These are phyloP conservation scores for Verticillium zaregamsianum DNA, from an alignment of 2,329 filamentous ascomycete genomes.

Conservation along the genomic window DNA sequence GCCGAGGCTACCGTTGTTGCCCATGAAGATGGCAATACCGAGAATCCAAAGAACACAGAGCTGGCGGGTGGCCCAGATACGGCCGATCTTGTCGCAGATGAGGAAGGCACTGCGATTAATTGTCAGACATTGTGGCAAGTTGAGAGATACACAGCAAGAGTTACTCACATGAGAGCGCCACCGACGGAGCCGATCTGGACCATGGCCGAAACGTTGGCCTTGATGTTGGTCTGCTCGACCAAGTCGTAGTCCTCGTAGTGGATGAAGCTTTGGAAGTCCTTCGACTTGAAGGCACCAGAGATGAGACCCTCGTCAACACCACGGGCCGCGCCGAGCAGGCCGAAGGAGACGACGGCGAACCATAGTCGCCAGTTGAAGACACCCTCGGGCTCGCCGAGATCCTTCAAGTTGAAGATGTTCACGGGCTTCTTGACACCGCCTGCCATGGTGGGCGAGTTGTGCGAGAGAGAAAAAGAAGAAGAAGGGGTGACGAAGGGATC, in stretches of 20 bases:
- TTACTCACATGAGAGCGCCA: conserved; percentile 55
- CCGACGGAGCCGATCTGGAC: conserved; percentile 74
- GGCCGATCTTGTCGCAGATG: conserved; percentile 57
- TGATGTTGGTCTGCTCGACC: conserved; percentile 59
- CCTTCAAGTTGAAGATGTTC: conserved; percentile 60
- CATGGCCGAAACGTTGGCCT: conserved; percentile 76
- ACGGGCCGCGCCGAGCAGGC: conserved; percentile 70
- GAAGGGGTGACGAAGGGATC: background rate
- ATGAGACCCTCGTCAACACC: conserved; percentile 82
- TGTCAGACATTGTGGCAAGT: background rate
- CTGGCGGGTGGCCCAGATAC: conserved; percentile 57
- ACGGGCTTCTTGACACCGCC: conserved; percentile 51
- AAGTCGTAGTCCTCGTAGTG: conserved; percentile 48
- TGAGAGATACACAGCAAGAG: background rate
- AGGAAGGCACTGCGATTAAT: conserved; percentile 45
- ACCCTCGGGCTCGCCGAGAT: conserved; percentile 63
- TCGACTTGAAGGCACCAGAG: conserved; percentile 64
- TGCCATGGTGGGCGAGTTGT: conserved; percentile 32
- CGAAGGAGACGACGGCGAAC: conserved; percentile 71
- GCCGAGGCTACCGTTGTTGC: conserved; percentile 47
- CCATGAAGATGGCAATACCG: conserved; percentile 56
- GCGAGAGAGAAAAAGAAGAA: background rate
- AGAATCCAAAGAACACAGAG: conserved; percentile 54
- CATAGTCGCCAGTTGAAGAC: conserved; percentile 75
- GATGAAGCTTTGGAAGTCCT: conserved; percentile 58